phyloP scores from a whole-genome alignment of 805 yeast genomes.

The Starmerella bacillaris region DNA sequence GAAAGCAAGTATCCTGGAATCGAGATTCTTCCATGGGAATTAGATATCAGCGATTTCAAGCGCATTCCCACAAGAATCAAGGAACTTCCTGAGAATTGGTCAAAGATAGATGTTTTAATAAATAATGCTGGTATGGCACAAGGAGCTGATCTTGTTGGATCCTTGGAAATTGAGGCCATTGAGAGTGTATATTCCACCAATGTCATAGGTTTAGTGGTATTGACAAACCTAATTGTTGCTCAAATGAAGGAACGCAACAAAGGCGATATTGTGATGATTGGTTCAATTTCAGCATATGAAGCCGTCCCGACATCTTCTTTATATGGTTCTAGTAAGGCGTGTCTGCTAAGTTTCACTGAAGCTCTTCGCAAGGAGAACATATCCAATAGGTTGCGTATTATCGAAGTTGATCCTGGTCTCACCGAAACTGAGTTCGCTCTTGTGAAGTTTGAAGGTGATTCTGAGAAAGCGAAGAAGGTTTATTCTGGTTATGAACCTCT shows the following conservation, averaged over 20 bases:
- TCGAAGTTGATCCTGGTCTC: slow-evolving; percentile 62
- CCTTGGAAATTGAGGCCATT: slow-evolving; percentile 45
- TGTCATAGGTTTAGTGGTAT: slow-evolving; percentile 64
- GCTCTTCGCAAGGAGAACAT: slow-evolving; percentile 56
- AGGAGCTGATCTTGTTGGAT: slow-evolving; percentile 63
- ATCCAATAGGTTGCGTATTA: slow-evolving; percentile 48
- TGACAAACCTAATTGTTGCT: slow-evolving; percentile 65
- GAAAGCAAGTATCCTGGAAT: slow-evolving; percentile 31
- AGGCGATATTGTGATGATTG: slow-evolving; percentile 44
- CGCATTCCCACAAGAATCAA: slow-evolving; percentile 36
- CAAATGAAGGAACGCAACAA: slow-evolving; percentile 50
- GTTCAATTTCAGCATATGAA: slow-evolving; percentile 55
- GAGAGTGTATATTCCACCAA: slow-evolving; percentile 67
- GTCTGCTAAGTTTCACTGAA: slow-evolving; percentile 38
- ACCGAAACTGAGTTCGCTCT: slow-evolving; percentile 63
- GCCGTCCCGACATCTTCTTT: slow-evolving; percentile 56
- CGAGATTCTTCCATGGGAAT: slow-evolving; percentile 28
- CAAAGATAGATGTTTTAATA: slow-evolving; percentile 40
- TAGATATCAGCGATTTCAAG: slow-evolving; percentile 42
- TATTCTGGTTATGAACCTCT: slow-evolving; percentile 52
- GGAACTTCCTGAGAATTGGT: slow-evolving; percentile 35
- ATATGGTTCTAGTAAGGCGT: slow-evolving; percentile 53
- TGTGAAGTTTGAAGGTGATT: slow-evolving; percentile 47
- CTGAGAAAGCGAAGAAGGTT: slow-evolving; percentile 40
- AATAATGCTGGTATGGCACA: slow-evolving; percentile 56